phyloP scores from a whole-genome alignment of 164 flowering plant species.

The Cinnamomum micranthum region DNA sequence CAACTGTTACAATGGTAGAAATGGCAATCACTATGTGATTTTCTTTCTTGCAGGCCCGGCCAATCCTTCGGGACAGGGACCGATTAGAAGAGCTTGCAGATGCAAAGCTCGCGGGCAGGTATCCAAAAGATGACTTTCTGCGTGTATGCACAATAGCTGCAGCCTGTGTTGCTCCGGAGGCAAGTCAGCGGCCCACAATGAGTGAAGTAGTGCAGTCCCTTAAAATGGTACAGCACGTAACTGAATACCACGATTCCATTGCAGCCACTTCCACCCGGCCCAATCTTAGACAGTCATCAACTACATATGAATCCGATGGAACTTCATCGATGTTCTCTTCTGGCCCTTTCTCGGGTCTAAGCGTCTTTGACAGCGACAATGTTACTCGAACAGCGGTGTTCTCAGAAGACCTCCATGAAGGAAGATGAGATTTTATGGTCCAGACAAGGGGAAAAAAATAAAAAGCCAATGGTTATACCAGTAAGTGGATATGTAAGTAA shows the following conservation, averaged over 20 bases:
- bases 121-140: constrained; percentile 83
- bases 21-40: neutral
- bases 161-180: constrained; percentile 97
- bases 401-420: constrained; percentile 99
- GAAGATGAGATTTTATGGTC: constrained; percentile 39
- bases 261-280: constrained; percentile 44
- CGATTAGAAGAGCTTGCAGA: constrained; percentile 89
- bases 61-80: constrained; percentile 85
- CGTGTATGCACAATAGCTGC: constrained; percentile 97
- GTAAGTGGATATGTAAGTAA: neutral
- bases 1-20: no score
- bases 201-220: constrained; percentile 99
- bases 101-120: constrained; percentile 66
- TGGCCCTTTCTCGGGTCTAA: constrained; percentile 88
- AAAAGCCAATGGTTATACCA: neutral
- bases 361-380: constrained; percentile 63
- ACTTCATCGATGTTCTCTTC: constrained; percentile 95
- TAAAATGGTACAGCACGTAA: constrained; percentile 86
- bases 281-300: constrained; percentile 76
- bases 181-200: constrained; percentile 93
- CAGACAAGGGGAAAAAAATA: neutral
- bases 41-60: constrained; percentile 70
- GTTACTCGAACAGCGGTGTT: constrained; percentile 66
- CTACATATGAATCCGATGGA: constrained; percentile 89
- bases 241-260: constrained; percentile 69